Evolutionary conservation across 2,329 filamentous ascomycete genomes (phyloP).

Genomic region (Trichoderma atroviride): DNA sequence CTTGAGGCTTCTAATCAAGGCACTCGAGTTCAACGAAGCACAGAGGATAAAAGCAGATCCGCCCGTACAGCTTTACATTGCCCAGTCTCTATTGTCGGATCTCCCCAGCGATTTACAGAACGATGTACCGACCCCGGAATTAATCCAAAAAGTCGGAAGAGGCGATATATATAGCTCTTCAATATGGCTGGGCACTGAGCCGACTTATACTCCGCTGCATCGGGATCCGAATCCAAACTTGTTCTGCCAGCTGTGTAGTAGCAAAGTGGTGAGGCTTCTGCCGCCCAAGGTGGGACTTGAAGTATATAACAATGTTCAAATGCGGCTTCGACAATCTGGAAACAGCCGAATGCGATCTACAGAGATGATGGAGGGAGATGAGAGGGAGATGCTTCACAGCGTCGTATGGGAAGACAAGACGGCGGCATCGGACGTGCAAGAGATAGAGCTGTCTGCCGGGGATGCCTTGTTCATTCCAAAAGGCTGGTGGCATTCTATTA

Average conservation of each 20-base stretch:
- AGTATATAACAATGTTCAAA: constrained; percentile 62
- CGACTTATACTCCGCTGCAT: constrained; percentile 88
- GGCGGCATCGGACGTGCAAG: constrained; percentile 42
- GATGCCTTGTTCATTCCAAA: constrained; percentile 48
- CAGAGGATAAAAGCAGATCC: constrained; percentile 31
- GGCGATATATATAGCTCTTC: constrained; percentile 87
- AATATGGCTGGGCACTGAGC: constrained; percentile 84
- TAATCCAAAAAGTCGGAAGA: constrained; percentile 66
- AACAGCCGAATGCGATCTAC: constrained; percentile 66
- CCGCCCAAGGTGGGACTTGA: constrained; percentile 62
- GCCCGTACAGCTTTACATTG: constrained; percentile 71
- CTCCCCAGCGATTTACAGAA: constrained; percentile 64
- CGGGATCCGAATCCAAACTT: constrained; percentile 93
- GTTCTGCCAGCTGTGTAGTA: constrained; percentile 78
- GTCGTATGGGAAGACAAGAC: constrained; percentile 65
- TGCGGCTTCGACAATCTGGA: constrained; percentile 41
- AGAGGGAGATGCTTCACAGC: constrained; percentile 66
- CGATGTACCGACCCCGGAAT: constrained; percentile 68
- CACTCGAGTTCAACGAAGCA: constrained; percentile 50
- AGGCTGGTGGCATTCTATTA: constrained; percentile 52
- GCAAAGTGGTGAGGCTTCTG: constrained; percentile 74
- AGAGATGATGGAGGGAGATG: constrained; percentile 88
- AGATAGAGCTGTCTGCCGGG: constrained; percentile 61
- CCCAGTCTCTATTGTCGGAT: constrained; percentile 73
- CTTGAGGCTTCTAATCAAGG: constrained; percentile 65